Conservation (phyloP, 805 yeast genomes). For the Candida yuanshanica region DNA sequence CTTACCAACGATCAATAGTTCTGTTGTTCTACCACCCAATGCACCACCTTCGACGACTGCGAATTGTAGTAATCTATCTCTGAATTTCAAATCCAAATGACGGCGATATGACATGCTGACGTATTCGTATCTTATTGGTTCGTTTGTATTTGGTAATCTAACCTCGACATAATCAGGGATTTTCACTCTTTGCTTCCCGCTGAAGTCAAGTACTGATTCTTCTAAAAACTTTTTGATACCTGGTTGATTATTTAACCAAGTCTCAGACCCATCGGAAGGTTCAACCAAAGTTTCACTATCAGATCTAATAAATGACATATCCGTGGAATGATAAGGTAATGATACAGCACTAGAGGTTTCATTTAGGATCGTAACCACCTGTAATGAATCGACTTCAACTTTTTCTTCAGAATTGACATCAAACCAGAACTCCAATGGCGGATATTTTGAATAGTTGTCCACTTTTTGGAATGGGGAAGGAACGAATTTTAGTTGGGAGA, state of each 20-base stretch:
- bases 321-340: slow-evolving; percentile 36
- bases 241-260: slow-evolving; percentile 31
- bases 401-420: slow-evolving; percentile 32
- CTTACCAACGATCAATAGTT: slow-evolving; percentile 42
- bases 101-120: slow-evolving; percentile 38
- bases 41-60: slow-evolving; percentile 51
- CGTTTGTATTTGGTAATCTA: slow-evolving; percentile 30
- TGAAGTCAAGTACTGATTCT: slow-evolving; percentile 34
- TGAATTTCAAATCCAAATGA: slow-evolving; percentile 37
- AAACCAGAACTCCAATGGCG: slow-evolving; percentile 55
- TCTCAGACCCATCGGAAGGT: slow-evolving; percentile 10
- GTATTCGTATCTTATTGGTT: slow-evolving; percentile 38
- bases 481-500: slow-evolving; percentile 39
- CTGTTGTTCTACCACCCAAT: slow-evolving; percentile 48
- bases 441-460: slow-evolving; percentile 29
- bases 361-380: slow-evolving; percentile 38
- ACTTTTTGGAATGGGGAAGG: slow-evolving; percentile 36
- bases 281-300: slow-evolving; percentile 13
- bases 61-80: slow-evolving; percentile 33
- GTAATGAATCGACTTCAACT: slow-evolving; percentile 30
- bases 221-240: slow-evolving; percentile 37
- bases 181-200: slow-evolving; percentile 29
- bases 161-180: slow-evolving; percentile 37
- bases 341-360: slow-evolving; percentile 39
- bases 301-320: slow-evolving; percentile 34